phyloP scores from a whole-genome alignment of 345 rosid genomes.

The Hypericum perforatum region DNA sequence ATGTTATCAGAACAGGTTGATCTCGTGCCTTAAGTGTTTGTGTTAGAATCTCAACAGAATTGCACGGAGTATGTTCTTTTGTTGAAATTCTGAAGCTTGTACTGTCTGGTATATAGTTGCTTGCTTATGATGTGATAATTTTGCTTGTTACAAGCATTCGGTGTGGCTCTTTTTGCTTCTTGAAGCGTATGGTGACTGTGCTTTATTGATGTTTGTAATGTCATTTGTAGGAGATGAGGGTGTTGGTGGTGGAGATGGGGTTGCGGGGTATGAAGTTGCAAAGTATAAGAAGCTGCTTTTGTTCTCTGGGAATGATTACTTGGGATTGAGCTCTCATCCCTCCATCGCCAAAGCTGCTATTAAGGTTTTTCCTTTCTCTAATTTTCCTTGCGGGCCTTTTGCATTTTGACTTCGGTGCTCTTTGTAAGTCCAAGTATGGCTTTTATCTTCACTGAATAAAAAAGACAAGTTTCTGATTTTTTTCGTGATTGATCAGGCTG shows the following conservation, averaged over 20 bases:
- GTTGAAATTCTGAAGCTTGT: too few relatives aligned
- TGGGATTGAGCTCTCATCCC: conserved; percentile 92
- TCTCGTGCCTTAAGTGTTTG: too few relatives aligned
- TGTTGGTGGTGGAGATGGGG: conserved; percentile 19
- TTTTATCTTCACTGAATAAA: background rate
- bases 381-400: background rate
- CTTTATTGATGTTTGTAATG: too few relatives aligned
- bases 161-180: too few relatives aligned
- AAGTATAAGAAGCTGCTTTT: conserved; percentile 56
- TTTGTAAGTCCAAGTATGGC: background rate
- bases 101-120: too few relatives aligned
- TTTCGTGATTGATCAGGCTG: conserved; percentile 45
- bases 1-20: too few relatives aligned
- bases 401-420: background rate
- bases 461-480: background rate
- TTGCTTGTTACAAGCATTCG: too few relatives aligned
- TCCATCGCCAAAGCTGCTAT: conserved; percentile 68
- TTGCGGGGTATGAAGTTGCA: conserved; percentile 12
- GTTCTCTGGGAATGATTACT: conserved; percentile 94
- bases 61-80: too few relatives aligned
- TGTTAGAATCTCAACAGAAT: too few relatives aligned
- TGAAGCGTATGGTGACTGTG: too few relatives aligned
- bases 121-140: too few relatives aligned
- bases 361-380: conserved; percentile 29
- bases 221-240: conserved; percentile 51